phyloP scores from a whole-genome alignment of 192 early-diverging fungal genomes.

The Coemansia sp. region DNA sequence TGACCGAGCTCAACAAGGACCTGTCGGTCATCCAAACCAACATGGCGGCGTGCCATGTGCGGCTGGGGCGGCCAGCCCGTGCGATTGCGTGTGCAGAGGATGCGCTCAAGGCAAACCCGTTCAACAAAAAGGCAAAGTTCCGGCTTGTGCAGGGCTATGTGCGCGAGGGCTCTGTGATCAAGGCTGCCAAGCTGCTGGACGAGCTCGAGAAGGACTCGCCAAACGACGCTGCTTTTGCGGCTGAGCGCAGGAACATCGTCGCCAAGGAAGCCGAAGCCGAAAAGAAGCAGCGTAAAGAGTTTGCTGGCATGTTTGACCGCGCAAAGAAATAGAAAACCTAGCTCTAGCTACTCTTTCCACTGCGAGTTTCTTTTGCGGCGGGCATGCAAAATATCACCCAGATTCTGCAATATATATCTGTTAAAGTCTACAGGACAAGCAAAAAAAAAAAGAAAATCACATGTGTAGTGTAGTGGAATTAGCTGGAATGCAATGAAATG shows the following conservation, averaged over 20 bases:
- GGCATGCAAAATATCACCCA: conserved; percentile 9
- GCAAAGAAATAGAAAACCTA: conserved; percentile 11
- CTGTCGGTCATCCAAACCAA: conserved; percentile 41
- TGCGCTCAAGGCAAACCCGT: conserved; percentile 42
- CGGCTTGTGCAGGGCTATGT: conserved; percentile 43
- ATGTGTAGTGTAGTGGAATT: not conserved
- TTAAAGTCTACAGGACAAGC: conserved; percentile 16
- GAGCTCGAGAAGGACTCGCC: conserved; percentile 43
- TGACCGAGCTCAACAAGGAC: conserved; percentile 41
- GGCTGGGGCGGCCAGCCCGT: conserved; percentile 20
- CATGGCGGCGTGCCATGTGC: conserved; percentile 52
- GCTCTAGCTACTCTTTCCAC: not conserved
- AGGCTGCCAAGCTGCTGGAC: conserved; percentile 41
- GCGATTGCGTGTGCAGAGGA: conserved; percentile 27
- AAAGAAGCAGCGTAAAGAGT: conserved; percentile 45
- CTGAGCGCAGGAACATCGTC: conserved; percentile 40
- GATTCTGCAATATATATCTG: conserved; percentile 15
- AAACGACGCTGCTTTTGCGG: conserved; percentile 31
- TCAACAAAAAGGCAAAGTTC: conserved; percentile 55
- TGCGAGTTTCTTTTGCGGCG: conserved; percentile 4
- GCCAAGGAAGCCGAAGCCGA: conserved; percentile 41
- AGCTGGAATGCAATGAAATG: not conserved
- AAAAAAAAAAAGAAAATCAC: not conserved
- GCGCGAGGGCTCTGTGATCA: conserved; percentile 33
- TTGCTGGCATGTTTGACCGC: conserved; percentile 54